Evolutionary conservation across 768 basidiomycete genomes (phyloP), one percentile per base, ranked within the genome.

Genomic region (Coprinellus aureogranulatus): DNA sequence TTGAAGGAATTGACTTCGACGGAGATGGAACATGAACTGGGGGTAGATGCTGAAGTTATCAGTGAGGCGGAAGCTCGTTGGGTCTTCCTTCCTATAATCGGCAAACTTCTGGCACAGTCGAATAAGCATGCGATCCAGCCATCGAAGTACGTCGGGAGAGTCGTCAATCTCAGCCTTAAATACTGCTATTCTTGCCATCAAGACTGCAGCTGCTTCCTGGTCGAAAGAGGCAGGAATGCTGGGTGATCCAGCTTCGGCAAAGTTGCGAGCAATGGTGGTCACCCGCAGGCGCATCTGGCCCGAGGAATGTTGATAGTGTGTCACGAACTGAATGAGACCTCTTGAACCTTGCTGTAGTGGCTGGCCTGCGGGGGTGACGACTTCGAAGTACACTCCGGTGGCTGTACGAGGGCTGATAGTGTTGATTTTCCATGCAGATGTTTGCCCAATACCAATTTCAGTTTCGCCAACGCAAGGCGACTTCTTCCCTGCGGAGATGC

Each of bases 161-260:
- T 98, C 96, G 67, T 99, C 97, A 61, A 98, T 94, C 75, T 98
- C 97, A 25, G 97, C 96, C 73, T 98, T 98, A 84, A 98, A 98
- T 8, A 98, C 94, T 0, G 97, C 95, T 70, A 99, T 98, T 61
- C 97, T 85, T 11, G 97, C 92, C 96, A 99, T 98, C 64, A 99
- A 77, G 8, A 98, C 96, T 0, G 97, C 96, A 2, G 96, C 89
- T 0, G 95, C 92, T 76, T 99, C 97, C 69, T 99, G 97, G 73
- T 99, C 97, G 69, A 98, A 98, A 9, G 92, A 92, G 2, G 88
- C 87, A 1, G 94, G 92, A 61, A 98, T 93, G 65, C 84, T 87
- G 0, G 94, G 92, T 4, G 94, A 92, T n/a, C 94, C 95, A 0
- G 95, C 92, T 68, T 98, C 97, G 6, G 94, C 95, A 72, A 98